A percentile compares a stretch with the other conserved stretches of the same genome.
phyloP scores from a whole-genome alignment of 2,329 filamentous ascomycete species.

The Conoideocrella luteorostrata region DNA sequence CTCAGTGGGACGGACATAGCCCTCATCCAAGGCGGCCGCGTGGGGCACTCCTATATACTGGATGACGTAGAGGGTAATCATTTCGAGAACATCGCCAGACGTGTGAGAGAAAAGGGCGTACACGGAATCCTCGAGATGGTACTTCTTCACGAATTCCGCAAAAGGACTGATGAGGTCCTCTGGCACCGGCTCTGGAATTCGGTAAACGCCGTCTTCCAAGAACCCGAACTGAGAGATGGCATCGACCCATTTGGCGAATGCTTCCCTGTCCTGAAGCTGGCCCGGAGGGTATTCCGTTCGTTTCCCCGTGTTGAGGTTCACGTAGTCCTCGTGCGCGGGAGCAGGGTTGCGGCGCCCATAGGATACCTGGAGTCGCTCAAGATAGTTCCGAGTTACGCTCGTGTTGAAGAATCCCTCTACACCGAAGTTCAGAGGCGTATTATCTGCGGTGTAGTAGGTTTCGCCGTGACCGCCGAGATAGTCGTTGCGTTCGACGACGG shows the following conservation, averaged over 20 bases:
- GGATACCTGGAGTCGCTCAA: conserved; percentile 25
- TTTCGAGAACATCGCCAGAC: conserved; percentile 31
- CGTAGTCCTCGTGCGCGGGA: conserved; percentile 13
- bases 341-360: conserved; percentile 1
- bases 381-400: conserved; percentile 27
- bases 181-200: conserved; percentile 37
- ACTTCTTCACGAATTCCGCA: conserved; percentile 34
- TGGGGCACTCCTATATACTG: conserved; percentile 20
- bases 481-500: conserved; percentile 31
- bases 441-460: conserved; percentile 19
- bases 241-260: not conserved
- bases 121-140: conserved; percentile 30
- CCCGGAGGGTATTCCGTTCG: not conserved
- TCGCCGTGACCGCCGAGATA: conserved; percentile 34
- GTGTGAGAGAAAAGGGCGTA: conserved; percentile 28
- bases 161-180: conserved; percentile 36
- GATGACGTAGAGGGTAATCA: conserved; percentile 34
- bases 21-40: conserved; percentile 5
- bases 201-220: conserved; percentile 4
- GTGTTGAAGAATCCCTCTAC: conserved; percentile 25
- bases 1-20: conserved; percentile 7
- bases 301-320: conserved; percentile 14
- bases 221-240: conserved; percentile 6
- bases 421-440: conserved; percentile 21
- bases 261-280: not conserved